Percentiles rank a stretch among this genome's conserved stretches.
These are phyloP conservation scores for Citrus medica DNA, from an alignment of 345 rosid genomes.

Conservation along the genomic window DNA sequence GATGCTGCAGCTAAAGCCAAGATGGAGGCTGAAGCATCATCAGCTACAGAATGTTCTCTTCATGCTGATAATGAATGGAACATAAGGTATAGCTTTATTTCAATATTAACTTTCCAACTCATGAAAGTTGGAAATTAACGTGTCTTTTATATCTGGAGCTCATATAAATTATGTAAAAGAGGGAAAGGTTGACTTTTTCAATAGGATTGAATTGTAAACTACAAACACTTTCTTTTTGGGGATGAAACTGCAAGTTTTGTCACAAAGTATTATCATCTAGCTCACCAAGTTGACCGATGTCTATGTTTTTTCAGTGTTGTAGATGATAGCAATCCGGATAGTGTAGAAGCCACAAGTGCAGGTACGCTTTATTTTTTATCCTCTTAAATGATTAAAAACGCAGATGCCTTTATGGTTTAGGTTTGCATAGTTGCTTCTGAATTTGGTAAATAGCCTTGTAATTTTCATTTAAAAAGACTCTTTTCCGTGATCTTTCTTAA, in stretches of 20 bases:
- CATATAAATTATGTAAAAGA: not conserved
- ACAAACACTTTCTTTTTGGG: not conserved
- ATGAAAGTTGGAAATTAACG: not conserved
- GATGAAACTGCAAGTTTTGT: not conserved
- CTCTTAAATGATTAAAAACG: not conserved
- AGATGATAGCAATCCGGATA: constrained; percentile 49
- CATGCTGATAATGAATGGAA: constrained; percentile 93
- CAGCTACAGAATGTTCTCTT: constrained; percentile 49
- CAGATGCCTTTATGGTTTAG: not conserved
- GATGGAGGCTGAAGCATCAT: constrained; percentile 62
- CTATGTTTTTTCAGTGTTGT: constrained; percentile 46
- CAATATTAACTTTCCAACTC: not conserved
- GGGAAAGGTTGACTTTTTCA: not conserved
- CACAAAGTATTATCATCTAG: not conserved
- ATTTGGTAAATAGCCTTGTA: not conserved
- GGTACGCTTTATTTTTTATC: constrained; percentile 33
- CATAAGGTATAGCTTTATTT: constrained; percentile 56
- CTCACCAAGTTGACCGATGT: not conserved
- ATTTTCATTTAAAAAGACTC: not conserved
- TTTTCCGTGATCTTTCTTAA: not conserved
- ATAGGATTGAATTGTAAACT: not conserved
- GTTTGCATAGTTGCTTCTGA: not conserved
- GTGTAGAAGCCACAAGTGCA: constrained; percentile 45
- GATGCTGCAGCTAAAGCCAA: constrained; percentile 92
- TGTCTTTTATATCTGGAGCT: not conserved